These are phyloP conservation scores for Phytophthora pistaciae DNA, from an alignment of 352 stramenopile species.

Conservation along the genomic window DNA sequence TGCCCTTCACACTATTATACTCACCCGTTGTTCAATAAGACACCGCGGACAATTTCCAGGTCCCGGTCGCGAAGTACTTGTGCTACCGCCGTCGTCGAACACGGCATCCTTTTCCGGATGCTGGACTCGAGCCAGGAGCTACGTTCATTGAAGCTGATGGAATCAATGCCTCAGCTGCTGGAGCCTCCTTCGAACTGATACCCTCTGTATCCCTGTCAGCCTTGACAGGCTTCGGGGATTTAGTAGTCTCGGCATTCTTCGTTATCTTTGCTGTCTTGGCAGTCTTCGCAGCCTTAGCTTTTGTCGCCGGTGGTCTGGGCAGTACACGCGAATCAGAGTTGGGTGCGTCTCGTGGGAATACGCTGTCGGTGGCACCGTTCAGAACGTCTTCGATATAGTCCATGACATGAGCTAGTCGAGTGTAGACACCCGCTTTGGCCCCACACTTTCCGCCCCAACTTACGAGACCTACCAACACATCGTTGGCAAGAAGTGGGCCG, in stretches of 20 bases:
- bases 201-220: no score
- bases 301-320: not conserved
- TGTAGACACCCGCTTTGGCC: constrained; percentile 58
- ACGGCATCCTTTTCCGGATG: constrained; percentile 3
- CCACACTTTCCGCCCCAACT: constrained; percentile 71
- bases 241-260: not conserved
- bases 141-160: not conserved
- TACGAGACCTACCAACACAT: constrained; percentile 60
- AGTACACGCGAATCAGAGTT: not conserved
- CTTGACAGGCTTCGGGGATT: not conserved
- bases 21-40: no score
- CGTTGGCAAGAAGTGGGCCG: constrained; percentile 53
- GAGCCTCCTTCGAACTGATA: not conserved
- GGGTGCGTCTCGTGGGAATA: not conserved
- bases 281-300: not conserved
- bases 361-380: constrained; percentile 12
- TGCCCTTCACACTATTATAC: no score
- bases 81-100: not conserved
- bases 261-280: not conserved
- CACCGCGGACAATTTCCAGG: not conserved
- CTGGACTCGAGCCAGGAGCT: no score
- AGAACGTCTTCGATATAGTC: constrained; percentile 71
- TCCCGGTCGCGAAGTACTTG: not conserved
- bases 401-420: constrained; percentile 49
- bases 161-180: not conserved